phyloP scores from a whole-genome alignment of 2,329 filamentous ascomycete species.

The Alternaria infectoria region DNA sequence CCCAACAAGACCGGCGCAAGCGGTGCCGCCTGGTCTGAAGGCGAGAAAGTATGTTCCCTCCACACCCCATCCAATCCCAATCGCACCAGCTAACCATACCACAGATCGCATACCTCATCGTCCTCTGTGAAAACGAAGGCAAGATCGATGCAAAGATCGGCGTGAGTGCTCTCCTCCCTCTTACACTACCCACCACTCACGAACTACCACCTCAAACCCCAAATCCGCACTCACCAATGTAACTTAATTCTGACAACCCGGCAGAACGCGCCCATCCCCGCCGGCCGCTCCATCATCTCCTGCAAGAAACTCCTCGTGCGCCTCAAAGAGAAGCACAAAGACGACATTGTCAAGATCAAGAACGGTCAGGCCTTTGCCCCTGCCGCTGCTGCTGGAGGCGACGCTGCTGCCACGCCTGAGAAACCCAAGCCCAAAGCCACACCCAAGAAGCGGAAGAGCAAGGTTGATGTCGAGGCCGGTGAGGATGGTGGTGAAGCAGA shows the following conservation, averaged over 20 bases:
- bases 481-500: background rate
- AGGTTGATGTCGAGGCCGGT: background rate
- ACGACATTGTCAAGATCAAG: constrained; percentile 32
- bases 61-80: background rate
- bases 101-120: constrained; percentile 29
- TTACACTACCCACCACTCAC: background rate
- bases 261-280: constrained; percentile 30
- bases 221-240: background rate
- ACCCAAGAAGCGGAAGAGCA: constrained; percentile 27
- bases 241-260: background rate
- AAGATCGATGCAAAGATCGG: constrained; percentile 24
- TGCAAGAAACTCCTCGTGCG: constrained; percentile 34
- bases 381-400: background rate
- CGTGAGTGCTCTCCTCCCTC: constrained; percentile 4
- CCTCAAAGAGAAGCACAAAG: constrained; percentile 32
- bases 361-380: constrained; percentile 5
- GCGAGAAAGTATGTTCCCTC: constrained; percentile 19
- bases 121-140: constrained; percentile 26
- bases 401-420: background rate
- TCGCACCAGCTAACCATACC: background rate
- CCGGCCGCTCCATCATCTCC: constrained; percentile 29
- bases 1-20: constrained; percentile 16
- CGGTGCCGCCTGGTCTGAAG: constrained; percentile 28
- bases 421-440: constrained; percentile 6
- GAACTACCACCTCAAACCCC: background rate